Conservation (phyloP, 2,329 filamentous ascomycete genomes). For the Clarireedia monteithiana region DNA sequence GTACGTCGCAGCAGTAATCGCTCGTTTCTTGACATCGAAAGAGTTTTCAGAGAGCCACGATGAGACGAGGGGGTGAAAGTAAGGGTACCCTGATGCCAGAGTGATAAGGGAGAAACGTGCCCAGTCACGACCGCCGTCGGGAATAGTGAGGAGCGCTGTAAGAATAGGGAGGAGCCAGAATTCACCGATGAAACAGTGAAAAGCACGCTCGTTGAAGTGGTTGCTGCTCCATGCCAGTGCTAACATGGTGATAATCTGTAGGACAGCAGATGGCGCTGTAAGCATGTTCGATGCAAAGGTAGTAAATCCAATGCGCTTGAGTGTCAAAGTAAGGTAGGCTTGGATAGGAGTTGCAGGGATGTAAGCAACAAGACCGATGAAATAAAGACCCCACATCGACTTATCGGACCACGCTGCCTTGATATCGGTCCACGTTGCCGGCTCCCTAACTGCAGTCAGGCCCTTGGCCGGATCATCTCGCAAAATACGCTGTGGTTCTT, state of each 20-base stretch:
- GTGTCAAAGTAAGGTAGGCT: constrained; percentile 20
- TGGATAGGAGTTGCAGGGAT: constrained; percentile 18
- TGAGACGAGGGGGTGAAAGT: constrained; percentile 38
- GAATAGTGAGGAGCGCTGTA: neutral
- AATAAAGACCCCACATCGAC: constrained; percentile 45
- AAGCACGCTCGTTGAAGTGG: constrained; percentile 31
- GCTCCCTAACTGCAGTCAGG: constrained; percentile 43
- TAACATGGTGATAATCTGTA: constrained; percentile 31
- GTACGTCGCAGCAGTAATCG: constrained; percentile 54
- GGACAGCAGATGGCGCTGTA: constrained; percentile 37
- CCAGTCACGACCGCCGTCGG: constrained; percentile 18
- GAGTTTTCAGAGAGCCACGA: constrained; percentile 47
- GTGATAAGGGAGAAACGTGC: constrained; percentile 11
- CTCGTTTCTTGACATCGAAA: constrained; percentile 52
- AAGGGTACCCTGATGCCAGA: constrained; percentile 12
- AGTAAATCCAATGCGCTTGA: constrained; percentile 21
- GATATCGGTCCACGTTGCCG: constrained; percentile 37
- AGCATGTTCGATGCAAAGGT: constrained; percentile 40
- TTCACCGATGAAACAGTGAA: constrained; percentile 28
- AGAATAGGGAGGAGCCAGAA: constrained; percentile 36
- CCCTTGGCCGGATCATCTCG: constrained; percentile 45
- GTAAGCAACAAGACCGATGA: constrained; percentile 29
- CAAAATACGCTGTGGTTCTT: constrained; percentile 36
- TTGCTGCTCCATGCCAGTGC: constrained; percentile 40
- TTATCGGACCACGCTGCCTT: constrained; percentile 43